These are phyloP conservation scores for Platanthera zijinensis DNA, from an alignment of 106 monocot genomes.

Conservation along the genomic window DNA sequence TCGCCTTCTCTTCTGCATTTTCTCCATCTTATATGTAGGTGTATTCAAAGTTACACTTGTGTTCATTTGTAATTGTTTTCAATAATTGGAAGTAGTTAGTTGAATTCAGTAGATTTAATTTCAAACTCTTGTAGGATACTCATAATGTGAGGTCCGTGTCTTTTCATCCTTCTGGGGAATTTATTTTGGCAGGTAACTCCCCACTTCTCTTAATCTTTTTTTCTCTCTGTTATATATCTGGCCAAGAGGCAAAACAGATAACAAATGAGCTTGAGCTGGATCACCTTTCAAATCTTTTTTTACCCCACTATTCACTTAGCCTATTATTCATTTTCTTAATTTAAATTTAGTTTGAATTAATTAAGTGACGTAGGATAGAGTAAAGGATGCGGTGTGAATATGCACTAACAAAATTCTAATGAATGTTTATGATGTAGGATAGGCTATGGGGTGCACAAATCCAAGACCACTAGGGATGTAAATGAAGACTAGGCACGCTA, in stretches of 20 bases:
- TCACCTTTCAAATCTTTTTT: neutral
- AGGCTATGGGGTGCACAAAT: no score
- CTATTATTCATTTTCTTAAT: no score
- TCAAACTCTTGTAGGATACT: constrained; percentile 53
- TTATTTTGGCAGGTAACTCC: constrained; percentile 69
- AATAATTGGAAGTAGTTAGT: neutral
- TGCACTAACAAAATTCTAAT: no score
- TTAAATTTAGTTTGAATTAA: no score
- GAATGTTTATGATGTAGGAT: no score
- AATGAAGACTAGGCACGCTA: no score
- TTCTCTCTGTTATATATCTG: neutral
- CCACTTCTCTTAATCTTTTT: neutral
- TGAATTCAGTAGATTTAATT: neutral
- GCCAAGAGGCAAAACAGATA: neutral
- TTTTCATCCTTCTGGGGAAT: constrained; percentile 97
- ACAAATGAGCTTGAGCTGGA: neutral
- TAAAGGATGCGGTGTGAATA: no score
- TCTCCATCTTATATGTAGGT: neutral
- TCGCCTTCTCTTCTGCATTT: neutral
- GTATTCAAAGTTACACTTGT: neutral
- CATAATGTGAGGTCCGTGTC: constrained; percentile 96
- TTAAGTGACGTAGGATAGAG: no score
- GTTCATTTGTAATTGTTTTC: neutral
- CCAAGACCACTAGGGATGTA: no score
- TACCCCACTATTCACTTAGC: neutral